Base-by-base conservation (phyloP, 1,139 yeast species). In the Nakaseomyces glabratus region DNA sequence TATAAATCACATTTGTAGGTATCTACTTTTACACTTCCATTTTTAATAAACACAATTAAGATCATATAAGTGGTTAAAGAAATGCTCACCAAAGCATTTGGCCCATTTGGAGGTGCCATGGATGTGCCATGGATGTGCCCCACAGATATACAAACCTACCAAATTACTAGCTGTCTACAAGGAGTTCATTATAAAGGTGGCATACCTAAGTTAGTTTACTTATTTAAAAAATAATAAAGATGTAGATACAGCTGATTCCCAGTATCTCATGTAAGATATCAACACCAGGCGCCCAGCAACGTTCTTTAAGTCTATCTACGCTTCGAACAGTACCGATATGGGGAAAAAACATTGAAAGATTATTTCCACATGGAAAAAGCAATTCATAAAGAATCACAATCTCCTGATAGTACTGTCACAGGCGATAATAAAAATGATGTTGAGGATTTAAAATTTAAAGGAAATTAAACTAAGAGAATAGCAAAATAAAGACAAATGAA, bases 211-310 rank as follows among this genome's bases (percentile, higher is more conserved):
- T n/a, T n/a, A n/a, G n/a, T n/a, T n/a, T n/a, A 33, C 30, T 10
- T 19, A 7, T 10, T 19, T 7, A 7, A 19, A 13, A 23, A 15
- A 19, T 9, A 24, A 21, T 18, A 31, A 28, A 36, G 34, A 46
- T 60, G 59, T 59, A 37, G 64, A 58, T 54, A 52, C 65, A 59
- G 62, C 65, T 61, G 65, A 61, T 61, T 61, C 65, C 65, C 63
- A 52, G 48, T 49, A 49, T 50, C 48, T 60, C 64, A 57, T 46
- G 34, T 44, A 44, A 34, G 36, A 35, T 43, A 47, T 61, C 65
- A 58, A 58, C 58, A 54, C 46, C 61, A 51, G 65, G 65, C 61
- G 65, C 65, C 65, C 65, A 61, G 65, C 61, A 61, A 60, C 64
- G 65, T 48, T 54, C 63, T 43, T 36, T 25, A 18, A 34, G 34